These are phyloP conservation scores for Knufia fluminis DNA, from an alignment of 2,329 filamentous ascomycete species.

Conservation along the genomic window DNA sequence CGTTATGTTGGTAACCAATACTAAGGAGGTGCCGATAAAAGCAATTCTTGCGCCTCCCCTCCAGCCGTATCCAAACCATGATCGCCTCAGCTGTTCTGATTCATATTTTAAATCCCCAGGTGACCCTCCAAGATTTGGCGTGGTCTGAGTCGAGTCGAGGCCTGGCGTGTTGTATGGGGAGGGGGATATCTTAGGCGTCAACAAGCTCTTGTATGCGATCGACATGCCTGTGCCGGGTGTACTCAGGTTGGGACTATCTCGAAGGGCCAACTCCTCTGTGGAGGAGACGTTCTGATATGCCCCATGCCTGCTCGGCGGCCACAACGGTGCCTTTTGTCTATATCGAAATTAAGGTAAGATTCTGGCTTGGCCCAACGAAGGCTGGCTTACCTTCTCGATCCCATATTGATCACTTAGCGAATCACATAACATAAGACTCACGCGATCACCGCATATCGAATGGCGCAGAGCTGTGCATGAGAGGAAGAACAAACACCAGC, in stretches of 20 bases:
- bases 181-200: slow-evolving; percentile 17
- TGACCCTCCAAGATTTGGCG: not conserved
- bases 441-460: not conserved
- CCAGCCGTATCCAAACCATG: slow-evolving; percentile 17
- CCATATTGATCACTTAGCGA: not conserved
- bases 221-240: slow-evolving; percentile 11
- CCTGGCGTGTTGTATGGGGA: slow-evolving; percentile 18
- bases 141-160: slow-evolving; percentile 11
- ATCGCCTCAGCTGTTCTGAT: slow-evolving; percentile 5
- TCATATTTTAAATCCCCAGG: not conserved
- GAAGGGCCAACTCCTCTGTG: slow-evolving; percentile 17
- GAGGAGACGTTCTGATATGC: slow-evolving; percentile 19
- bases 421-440: not conserved
- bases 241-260: slow-evolving; percentile 13
- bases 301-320: not conserved
- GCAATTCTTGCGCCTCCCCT: slow-evolving; percentile 18
- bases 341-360: not conserved
- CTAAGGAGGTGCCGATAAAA: slow-evolving; percentile 13
- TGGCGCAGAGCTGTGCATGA: not conserved
- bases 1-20: slow-evolving; percentile 17
- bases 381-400: slow-evolving; percentile 1
- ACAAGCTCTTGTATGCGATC: slow-evolving; percentile 12
- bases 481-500: not conserved
- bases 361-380: not conserved
- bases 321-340: slow-evolving; percentile 7